Percentiles rank a stretch among this genome's conserved stretches.
These are phyloP conservation scores for Lasiodiplodia theobromae DNA, from an alignment of 2,329 filamentous ascomycete genomes.

Conservation along the genomic window DNA sequence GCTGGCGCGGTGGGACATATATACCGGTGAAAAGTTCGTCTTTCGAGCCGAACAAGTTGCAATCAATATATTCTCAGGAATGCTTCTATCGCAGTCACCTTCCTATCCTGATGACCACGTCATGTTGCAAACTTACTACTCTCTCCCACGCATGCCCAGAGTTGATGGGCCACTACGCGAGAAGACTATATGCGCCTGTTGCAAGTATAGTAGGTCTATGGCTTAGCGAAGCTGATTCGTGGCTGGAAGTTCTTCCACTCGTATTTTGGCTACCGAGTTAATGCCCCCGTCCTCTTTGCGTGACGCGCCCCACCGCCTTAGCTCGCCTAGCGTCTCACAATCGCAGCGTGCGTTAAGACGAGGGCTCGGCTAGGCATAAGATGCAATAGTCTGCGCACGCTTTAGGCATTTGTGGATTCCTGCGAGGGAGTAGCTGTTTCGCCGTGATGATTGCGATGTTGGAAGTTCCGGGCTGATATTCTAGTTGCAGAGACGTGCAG, in stretches of 20 bases:
- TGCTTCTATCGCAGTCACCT: neutral
- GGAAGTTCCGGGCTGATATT: slow-evolving; percentile 8
- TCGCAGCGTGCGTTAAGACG: neutral
- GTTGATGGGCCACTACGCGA: neutral
- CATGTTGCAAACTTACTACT: neutral
- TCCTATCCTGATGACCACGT: neutral
- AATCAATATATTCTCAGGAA: neutral
- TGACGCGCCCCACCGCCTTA: neutral
- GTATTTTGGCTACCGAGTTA: slow-evolving; percentile 10
- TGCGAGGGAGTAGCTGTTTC: slow-evolving; percentile 7
- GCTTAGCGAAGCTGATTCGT: neutral
- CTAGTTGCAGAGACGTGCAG: neutral
- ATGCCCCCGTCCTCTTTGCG: neutral
- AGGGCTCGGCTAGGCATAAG: slow-evolving; percentile 3
- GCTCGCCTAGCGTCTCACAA: neutral
- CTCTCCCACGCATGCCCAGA: neutral
- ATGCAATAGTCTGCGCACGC: slow-evolving; percentile 2
- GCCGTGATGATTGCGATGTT: slow-evolving; percentile 14
- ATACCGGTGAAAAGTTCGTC: neutral
- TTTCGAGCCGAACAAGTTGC: neutral
- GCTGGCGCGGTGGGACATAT: slow-evolving; percentile 32
- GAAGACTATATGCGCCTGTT: neutral
- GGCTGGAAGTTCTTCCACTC: neutral
- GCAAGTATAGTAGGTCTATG: neutral
- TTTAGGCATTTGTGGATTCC: neutral